phyloP scores from a whole-genome alignment of 2,329 filamentous ascomycete genomes.

The Hymenoscyphus linearis region DNA sequence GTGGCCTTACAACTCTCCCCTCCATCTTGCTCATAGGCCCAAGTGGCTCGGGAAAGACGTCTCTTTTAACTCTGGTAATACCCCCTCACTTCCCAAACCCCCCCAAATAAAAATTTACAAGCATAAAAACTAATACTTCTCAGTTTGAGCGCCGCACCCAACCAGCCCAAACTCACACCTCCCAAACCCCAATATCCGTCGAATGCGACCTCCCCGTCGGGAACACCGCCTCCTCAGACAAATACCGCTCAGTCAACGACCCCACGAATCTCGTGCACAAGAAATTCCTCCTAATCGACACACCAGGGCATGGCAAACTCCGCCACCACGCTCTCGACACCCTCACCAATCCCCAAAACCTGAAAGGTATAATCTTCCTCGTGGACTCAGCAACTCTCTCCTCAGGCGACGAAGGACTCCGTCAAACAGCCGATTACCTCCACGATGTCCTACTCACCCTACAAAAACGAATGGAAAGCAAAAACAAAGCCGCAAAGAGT shows the following conservation, averaged over 20 bases:
- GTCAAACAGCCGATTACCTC: constrained; percentile 74
- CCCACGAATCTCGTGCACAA: constrained; percentile 52
- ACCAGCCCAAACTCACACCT: constrained; percentile 47
- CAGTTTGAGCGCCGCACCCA: constrained; percentile 49
- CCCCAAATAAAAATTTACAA: constrained; percentile 2
- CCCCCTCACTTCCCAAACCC: constrained; percentile 3
- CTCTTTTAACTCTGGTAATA: constrained; percentile 70
- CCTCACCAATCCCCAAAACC: constrained; percentile 41
- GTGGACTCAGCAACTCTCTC: constrained; percentile 74
- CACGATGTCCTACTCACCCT: constrained; percentile 82
- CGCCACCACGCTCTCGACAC: constrained; percentile 60
- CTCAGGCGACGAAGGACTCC: constrained; percentile 52
- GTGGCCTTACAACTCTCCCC: constrained; percentile 62
- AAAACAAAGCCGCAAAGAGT: constrained; percentile 50
- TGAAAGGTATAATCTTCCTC: constrained; percentile 76
- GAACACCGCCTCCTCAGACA: constrained; percentile 49
- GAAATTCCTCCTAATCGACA: constrained; percentile 77
- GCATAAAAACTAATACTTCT: constrained; percentile 7
- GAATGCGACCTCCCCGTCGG: constrained; percentile 50
- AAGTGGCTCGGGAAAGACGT: constrained; percentile 79
- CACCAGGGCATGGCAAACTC: constrained; percentile 92
- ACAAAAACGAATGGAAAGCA: constrained; percentile 64
- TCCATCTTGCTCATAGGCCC: constrained; percentile 79
- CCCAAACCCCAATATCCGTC: constrained; percentile 53
- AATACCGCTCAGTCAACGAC: constrained; percentile 62